Evolutionary conservation across 2,329 filamentous ascomycete genomes (phyloP).

Genomic region (Aplosporella prunicola): DNA sequence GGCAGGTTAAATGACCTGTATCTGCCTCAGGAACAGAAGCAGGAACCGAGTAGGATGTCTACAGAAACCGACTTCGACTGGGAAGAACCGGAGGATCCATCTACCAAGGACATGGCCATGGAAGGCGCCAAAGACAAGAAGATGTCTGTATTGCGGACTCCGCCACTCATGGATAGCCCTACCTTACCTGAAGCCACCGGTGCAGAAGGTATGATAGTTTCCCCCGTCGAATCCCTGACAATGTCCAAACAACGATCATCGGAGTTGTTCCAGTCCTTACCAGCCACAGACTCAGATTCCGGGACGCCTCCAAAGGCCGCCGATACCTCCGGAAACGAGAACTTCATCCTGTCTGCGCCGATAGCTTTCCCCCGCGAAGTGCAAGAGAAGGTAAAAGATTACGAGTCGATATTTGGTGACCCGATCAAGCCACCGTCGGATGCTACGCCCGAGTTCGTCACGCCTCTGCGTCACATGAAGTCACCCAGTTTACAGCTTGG

Average conservation of each 20-base stretch:
- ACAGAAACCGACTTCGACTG: slow-evolving; percentile 16
- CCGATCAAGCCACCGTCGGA: slow-evolving; percentile 15
- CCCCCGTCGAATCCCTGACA: slow-evolving; percentile 20
- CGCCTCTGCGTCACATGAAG: slow-evolving; percentile 19
- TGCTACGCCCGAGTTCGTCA: not conserved
- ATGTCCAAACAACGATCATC: slow-evolving; percentile 28
- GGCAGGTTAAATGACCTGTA: slow-evolving; percentile 34
- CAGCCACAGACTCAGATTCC: slow-evolving; percentile 21
- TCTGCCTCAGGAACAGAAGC: too few species aligned
- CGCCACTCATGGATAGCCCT: too few species aligned
- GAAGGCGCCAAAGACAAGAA: not conserved
- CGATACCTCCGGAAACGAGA: slow-evolving; percentile 12
- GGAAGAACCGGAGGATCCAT: slow-evolving; percentile 10
- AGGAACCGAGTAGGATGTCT: not conserved
- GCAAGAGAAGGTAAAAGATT: slow-evolving; percentile 10
- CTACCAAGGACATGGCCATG: not conserved
- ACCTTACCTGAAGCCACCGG: slow-evolving; percentile 9
- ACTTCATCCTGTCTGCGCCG: slow-evolving; percentile 9
- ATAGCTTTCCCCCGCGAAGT: slow-evolving; percentile 3
- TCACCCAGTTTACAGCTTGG: slow-evolving; percentile 33
- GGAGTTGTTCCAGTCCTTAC: slow-evolving; percentile 28
- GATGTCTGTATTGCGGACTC: slow-evolving; percentile 9
- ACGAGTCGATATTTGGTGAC: slow-evolving; percentile 27
- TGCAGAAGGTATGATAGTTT: slow-evolving; percentile 9
- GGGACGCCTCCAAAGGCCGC: slow-evolving; percentile 17